These are phyloP conservation scores for Urtica urens DNA, from an alignment of 306 rosid genomes.

Conservation along the genomic window DNA sequence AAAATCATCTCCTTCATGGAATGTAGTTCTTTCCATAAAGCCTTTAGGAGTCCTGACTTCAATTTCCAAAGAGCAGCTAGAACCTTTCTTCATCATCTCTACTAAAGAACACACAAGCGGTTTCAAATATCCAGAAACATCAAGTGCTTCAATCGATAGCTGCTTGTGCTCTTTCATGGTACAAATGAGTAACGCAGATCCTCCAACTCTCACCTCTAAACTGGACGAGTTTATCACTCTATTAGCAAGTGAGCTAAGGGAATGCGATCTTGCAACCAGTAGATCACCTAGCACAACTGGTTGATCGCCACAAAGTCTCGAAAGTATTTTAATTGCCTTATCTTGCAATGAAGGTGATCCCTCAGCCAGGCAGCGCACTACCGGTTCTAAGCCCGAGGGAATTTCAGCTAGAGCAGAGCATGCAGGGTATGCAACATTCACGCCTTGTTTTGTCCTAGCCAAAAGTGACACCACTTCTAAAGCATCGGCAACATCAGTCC, in stretches of 20 bases:
- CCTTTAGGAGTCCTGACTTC: slow-evolving; percentile 53
- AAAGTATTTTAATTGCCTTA: slow-evolving; percentile 75
- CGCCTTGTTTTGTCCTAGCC: slow-evolving; percentile 57
- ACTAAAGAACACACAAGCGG: slow-evolving; percentile 58
- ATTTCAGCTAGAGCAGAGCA: slow-evolving; percentile 59
- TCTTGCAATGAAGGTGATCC: slow-evolving; percentile 75
- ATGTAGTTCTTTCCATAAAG: slow-evolving; percentile 57
- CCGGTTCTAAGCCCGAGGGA: slow-evolving; percentile 61
- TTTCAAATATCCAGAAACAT: slow-evolving; percentile 45
- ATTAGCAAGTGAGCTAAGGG: slow-evolving; percentile 59
- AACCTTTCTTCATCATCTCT: slow-evolving; percentile 57
- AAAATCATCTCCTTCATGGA: slow-evolving; percentile 55
- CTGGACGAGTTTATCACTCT: slow-evolving; percentile 67
- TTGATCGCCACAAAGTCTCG: slow-evolving; percentile 75
- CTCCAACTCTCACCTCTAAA: slow-evolving; percentile 76
- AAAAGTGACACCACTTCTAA: slow-evolving; percentile 73
- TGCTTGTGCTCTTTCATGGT: slow-evolving; percentile 63
- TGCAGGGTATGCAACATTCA: slow-evolving; percentile 38
- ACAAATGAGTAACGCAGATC: slow-evolving; percentile 68
- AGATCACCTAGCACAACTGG: slow-evolving; percentile 53
- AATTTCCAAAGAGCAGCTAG: slow-evolving; percentile 39
- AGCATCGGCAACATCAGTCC: slow-evolving; percentile 60
- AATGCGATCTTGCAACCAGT: slow-evolving; percentile 43
- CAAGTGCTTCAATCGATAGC: slow-evolving; percentile 58
- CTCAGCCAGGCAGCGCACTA: slow-evolving; percentile 69